Evolutionary conservation across 768 basidiomycete species (phyloP).

Genomic region (Boletus sp.): DNA sequence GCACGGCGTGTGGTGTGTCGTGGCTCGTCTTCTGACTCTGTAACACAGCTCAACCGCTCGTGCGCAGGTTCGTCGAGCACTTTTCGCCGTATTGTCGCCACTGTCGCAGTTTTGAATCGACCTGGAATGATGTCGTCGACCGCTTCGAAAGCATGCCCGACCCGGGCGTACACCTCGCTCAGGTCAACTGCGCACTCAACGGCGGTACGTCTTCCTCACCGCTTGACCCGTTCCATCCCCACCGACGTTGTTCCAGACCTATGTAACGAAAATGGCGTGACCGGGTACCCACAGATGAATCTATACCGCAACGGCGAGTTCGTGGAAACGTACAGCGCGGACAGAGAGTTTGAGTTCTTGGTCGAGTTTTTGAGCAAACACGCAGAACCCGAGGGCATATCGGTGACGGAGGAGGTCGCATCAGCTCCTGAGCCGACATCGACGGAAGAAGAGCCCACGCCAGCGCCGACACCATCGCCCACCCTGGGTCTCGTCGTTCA

Average conservation of each 20-base stretch:
- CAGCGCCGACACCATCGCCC: slow-evolving; percentile 3
- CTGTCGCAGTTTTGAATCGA: slow-evolving; percentile 76
- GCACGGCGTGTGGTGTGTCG: slow-evolving; percentile 57
- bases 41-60: too few species aligned
- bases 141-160: slow-evolving; percentile 44
- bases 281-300: slow-evolving; percentile 74
- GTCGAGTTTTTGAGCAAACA: slow-evolving; percentile 54
- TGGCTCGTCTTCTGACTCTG: too few species aligned
- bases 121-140: slow-evolving; percentile 70
- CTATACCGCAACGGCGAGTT: slow-evolving; percentile 68
- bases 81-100: slow-evolving; percentile 86
- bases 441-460: slow-evolving; percentile 1
- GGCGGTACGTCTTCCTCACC: slow-evolving; percentile 54
- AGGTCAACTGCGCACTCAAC: slow-evolving; percentile 76
- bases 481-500: slow-evolving; percentile 15
- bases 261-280: slow-evolving; percentile 66
- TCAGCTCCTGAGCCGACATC: not conserved
- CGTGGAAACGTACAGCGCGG: slow-evolving; percentile 53
- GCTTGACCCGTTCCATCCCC: too few species aligned
- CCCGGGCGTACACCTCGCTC: slow-evolving; percentile 59
- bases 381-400: slow-evolving; percentile 25
- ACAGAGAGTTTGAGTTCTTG: slow-evolving; percentile 54
- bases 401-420: not conserved
- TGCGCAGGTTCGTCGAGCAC: slow-evolving; percentile 71
- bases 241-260: slow-evolving; percentile 53